Conservation (phyloP, 441 rosid species). For the Geranium incanum region DNA sequence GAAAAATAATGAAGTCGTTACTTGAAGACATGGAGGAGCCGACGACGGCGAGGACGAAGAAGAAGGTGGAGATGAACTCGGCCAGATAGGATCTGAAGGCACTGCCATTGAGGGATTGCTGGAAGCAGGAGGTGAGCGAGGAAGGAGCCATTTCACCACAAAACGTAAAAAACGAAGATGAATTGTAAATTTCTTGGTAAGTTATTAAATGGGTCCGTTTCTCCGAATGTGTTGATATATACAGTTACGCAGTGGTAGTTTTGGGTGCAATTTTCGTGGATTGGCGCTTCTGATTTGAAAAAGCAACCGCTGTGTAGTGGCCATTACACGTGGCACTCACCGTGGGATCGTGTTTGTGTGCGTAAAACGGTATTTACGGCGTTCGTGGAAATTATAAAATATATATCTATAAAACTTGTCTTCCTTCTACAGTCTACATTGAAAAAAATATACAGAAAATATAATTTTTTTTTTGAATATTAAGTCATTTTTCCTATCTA, state of each 20-base stretch:
- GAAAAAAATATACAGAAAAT: too few relatives aligned
- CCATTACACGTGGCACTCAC: neutral
- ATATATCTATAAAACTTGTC: too few relatives aligned
- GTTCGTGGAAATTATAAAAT: too few relatives aligned
- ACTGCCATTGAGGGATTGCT: constrained; percentile 40
- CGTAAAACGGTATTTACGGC: too few relatives aligned
- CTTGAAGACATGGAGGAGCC: constrained; percentile 91
- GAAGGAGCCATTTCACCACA: constrained; percentile 43
- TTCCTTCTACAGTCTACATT: too few relatives aligned
- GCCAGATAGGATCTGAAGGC: constrained; percentile 73
- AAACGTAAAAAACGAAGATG: neutral
- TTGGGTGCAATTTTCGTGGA: neutral
- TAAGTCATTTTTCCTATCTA: too few relatives aligned
- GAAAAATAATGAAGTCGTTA: constrained; percentile 13
- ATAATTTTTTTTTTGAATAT: too few relatives aligned
- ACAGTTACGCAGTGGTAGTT: neutral
- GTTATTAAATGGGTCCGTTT: neutral
- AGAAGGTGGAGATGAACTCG: constrained; percentile 89
- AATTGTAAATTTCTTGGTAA: neutral
- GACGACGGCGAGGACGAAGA: constrained; percentile 62
- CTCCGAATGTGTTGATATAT: neutral
- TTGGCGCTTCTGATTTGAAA: neutral
- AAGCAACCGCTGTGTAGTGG: neutral
- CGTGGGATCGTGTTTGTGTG: too few relatives aligned
- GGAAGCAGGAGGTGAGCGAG: constrained; percentile 39